Evolutionary conservation across 768 basidiomycete species (phyloP).

Genomic region (Hortiboletus campestris): DNA sequence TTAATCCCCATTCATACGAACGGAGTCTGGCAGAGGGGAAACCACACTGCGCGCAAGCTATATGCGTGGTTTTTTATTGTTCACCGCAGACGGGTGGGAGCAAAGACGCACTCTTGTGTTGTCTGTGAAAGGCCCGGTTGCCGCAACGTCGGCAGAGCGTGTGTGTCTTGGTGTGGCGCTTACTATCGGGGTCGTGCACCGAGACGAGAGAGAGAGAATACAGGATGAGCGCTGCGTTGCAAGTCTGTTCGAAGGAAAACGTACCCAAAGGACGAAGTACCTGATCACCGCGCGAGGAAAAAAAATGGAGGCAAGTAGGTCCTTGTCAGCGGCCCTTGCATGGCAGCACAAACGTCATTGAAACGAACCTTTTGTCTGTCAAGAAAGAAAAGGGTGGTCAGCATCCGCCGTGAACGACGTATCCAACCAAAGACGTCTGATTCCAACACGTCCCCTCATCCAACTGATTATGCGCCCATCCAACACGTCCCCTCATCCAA

Average conservation of each 20-base stretch:
- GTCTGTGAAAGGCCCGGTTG: slow-evolving; percentile 93
- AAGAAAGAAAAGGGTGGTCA: slow-evolving; percentile 25
- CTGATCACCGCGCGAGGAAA: slow-evolving; percentile 40
- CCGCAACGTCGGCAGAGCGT: slow-evolving; percentile 98
- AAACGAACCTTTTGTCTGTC: slow-evolving; percentile 81
- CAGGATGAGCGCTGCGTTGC: not conserved
- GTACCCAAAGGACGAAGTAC: slow-evolving; percentile 95
- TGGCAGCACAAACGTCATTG: not conserved
- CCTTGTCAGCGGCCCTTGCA: slow-evolving; percentile 13
- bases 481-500: slow-evolving; percentile 33
- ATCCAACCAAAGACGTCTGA: not conserved
- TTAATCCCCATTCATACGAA: slow-evolving; percentile 96
- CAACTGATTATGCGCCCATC: slow-evolving; percentile 17
- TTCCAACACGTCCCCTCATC: slow-evolving; percentile 30
- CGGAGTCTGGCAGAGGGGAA: slow-evolving; percentile 95
- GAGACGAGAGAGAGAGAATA: not conserved
- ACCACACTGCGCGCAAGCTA: slow-evolving; percentile 94
- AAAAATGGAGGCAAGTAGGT: not conserved
- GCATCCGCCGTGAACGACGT: not conserved
- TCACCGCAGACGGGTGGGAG: too few species aligned
- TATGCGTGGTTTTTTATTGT: not conserved
- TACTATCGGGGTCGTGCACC: slow-evolving; percentile 47
- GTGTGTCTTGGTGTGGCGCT: slow-evolving; percentile 96
- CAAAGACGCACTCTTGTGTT: slow-evolving; percentile 86
- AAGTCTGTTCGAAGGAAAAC: slow-evolving; percentile 30